phyloP scores from a whole-genome alignment of 164 flowering plant species.

The grape (Vitis vinifera) region ASM3070453v1 NC_081822.1:478501-479000 shows the following conservation, averaged over 20 bases:
- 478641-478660: not conserved
- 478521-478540: no score
- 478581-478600: not conserved
- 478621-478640: not conserved
- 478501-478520: no score
- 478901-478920: not conserved
- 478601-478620: not conserved
- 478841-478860: not conserved
- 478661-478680: not conserved
- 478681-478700: slow-evolving; percentile 1
- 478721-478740: not conserved
- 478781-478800: not conserved
- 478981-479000: no score
- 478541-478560: not conserved
- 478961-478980: no score
- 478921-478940: not conserved
- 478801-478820: slow-evolving; percentile 8
- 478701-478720: not conserved
- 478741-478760: slow-evolving; percentile 11
- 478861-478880: slow-evolving; percentile 5
- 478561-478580: not conserved
- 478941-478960: no score
- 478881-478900: not conserved
- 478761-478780: slow-evolving; percentile 6
- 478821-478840: not conserved